Percentiles rank a stretch among this genome's conserved stretches.
Conservation (phyloP, 805 yeast species). For the Ogataea wickerhamii region DNA sequence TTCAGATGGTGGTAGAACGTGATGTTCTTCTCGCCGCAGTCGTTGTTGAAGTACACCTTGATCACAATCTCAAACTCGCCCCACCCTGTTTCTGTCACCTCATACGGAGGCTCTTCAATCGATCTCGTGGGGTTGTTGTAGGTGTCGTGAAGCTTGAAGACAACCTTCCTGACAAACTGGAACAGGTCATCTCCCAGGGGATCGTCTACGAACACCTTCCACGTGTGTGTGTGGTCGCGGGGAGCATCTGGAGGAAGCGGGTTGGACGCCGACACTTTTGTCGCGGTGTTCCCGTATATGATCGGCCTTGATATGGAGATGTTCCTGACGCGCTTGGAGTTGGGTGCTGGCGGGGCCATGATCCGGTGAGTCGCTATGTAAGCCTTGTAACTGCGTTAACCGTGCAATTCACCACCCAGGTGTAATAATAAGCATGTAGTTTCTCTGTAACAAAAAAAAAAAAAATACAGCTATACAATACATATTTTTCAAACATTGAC, state of each 20-base stretch:
- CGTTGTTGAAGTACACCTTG: conserved; percentile 81
- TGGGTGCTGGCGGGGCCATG: conserved; percentile 34
- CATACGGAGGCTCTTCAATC: conserved; percentile 87
- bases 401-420: no score
- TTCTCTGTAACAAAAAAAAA: no score
- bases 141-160: conserved; percentile 93
- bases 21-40: conserved; percentile 82
- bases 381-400: no score
- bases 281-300: conserved; percentile 76
- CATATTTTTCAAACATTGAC: no score
- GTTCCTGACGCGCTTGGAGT: conserved; percentile 38
- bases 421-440: no score
- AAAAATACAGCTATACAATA: no score
- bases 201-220: conserved; percentile 89
- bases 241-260: conserved; percentile 63
- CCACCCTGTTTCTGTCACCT: conserved; percentile 98
- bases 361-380: no score
- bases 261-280: conserved; percentile 50
- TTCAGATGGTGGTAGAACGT: conserved; percentile 85
- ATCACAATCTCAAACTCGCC: conserved; percentile 95
- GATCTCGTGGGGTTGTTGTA: conserved; percentile 84
- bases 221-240: conserved; percentile 86
- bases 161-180: conserved; percentile 81
- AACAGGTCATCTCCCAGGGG: conserved; percentile 79
- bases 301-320: conserved; percentile 75